Conservation (phyloP, 2,329 filamentous ascomycete species). For the Myotisia sp. region DNA sequence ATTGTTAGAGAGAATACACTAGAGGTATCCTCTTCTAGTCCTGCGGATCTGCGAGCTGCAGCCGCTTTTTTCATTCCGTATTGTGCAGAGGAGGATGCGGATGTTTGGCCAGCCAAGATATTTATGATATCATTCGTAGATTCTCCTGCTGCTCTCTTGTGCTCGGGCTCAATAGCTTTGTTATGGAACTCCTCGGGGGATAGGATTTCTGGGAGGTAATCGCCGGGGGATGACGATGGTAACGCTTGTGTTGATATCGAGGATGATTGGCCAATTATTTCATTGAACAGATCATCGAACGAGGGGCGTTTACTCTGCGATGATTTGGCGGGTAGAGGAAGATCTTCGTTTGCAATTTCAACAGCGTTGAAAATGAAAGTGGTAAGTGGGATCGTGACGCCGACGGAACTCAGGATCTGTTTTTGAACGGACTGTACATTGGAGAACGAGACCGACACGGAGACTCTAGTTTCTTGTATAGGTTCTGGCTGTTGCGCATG, state of each 20-base stretch:
- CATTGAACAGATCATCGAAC: conserved; percentile 79
- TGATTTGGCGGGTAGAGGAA: conserved; percentile 53
- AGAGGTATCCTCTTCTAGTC: conserved; percentile 17
- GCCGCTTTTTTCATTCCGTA: conserved; percentile 12
- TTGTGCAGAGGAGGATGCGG: conserved; percentile 19
- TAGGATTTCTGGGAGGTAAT: conserved; percentile 59
- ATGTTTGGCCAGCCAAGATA: conserved; percentile 45
- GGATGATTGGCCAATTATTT: conserved; percentile 57
- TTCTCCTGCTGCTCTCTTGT: conserved; percentile 7
- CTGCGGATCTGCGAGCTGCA: conserved; percentile 18
- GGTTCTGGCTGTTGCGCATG: conserved; percentile 21
- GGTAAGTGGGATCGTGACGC: conserved; percentile 66
- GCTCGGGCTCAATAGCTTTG: conserved; percentile 8
- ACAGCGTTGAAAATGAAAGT: conserved; percentile 77
- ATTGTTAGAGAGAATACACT: conserved; percentile 77
- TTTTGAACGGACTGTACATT: conserved; percentile 69
- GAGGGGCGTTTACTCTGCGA: conserved; percentile 39
- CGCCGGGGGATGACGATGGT: conserved; percentile 37
- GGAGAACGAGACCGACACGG: conserved; percentile 62
- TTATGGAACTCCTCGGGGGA: conserved; percentile 28
- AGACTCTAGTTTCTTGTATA: conserved; percentile 36
- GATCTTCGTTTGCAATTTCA: conserved; percentile 72
- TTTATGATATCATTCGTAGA: conserved; percentile 62
- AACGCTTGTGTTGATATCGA: neutral
- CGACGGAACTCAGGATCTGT: conserved; percentile 61